Evolutionary conservation across 140 eudicot species (phyloP).

Genomic region (Bidens hawaiensis): DNA sequence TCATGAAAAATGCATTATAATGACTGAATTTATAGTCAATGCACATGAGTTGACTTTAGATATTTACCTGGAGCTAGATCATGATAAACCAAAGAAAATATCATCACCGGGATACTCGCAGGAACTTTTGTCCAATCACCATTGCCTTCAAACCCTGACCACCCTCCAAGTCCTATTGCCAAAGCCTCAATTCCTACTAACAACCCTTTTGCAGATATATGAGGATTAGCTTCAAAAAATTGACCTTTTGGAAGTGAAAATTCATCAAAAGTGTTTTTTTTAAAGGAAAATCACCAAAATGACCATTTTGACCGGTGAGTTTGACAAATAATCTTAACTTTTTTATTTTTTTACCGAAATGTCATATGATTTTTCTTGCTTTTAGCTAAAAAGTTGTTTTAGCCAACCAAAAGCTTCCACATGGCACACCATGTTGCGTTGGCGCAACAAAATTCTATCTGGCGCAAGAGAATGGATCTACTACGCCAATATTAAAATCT

Average conservation of each 20-base stretch:
- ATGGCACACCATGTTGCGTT: too few species aligned
- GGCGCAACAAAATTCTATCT: too few species aligned
- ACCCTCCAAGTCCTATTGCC: slow-evolving; percentile 58
- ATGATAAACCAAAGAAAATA: slow-evolving; percentile 87
- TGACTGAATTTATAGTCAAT: slow-evolving; percentile 2
- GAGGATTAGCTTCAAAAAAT: slow-evolving; percentile 41
- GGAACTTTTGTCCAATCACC: slow-evolving; percentile 88
- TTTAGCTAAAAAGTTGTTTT: too few species aligned
- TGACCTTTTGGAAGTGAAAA: slow-evolving; percentile 1
- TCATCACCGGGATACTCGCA: slow-evolving; percentile 73
- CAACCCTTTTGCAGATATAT: slow-evolving; percentile 57
- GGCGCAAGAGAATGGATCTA: too few species aligned
- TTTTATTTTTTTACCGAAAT: too few species aligned
- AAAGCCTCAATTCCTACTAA: slow-evolving; percentile 60
- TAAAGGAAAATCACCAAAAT: too few species aligned
- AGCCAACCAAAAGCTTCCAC: too few species aligned
- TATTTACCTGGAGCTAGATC: slow-evolving; percentile 69
- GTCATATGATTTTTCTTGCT: too few species aligned
- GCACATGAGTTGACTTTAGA: neutral
- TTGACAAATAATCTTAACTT: too few species aligned
- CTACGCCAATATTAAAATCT: too few species aligned
- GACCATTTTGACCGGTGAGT: too few species aligned
- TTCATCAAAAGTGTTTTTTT: too few species aligned
- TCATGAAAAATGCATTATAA: neutral
- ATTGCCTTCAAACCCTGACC: slow-evolving; percentile 53